These are phyloP conservation scores for Daedalea quercina DNA, from an alignment of 768 basidiomycete species.

Conservation along the genomic window DNA sequence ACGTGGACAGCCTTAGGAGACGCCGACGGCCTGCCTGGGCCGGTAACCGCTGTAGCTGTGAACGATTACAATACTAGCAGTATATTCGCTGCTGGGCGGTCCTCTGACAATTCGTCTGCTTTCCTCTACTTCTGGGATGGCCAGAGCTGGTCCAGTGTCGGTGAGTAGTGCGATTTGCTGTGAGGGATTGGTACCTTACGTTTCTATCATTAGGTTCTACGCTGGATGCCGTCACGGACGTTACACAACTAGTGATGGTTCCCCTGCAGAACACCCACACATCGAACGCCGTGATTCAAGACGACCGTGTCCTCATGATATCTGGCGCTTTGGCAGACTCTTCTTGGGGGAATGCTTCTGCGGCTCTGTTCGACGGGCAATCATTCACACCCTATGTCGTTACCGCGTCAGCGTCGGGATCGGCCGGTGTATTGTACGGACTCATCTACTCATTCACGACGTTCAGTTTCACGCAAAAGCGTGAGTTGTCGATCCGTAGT, in stretches of 20 bases:
- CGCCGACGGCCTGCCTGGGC: slow-evolving; percentile 67
- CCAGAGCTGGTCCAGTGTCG: slow-evolving; percentile 58
- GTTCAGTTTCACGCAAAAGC: slow-evolving; percentile 66
- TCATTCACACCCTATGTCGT: slow-evolving; percentile 77
- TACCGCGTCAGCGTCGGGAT: slow-evolving; percentile 57
- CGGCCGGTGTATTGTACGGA: slow-evolving; percentile 62
- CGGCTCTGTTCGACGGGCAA: slow-evolving; percentile 84
- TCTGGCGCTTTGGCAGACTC: slow-evolving; percentile 71
- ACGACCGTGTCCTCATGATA: slow-evolving; percentile 85
- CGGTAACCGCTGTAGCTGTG: slow-evolving; percentile 82
- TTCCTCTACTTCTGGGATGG: slow-evolving; percentile 90
- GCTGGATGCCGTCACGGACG: slow-evolving; percentile 49
- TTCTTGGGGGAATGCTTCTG: slow-evolving; percentile 72
- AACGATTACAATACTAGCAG: slow-evolving; percentile 76
- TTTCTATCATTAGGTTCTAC: slow-evolving; percentile 39
- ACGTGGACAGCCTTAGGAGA: slow-evolving; percentile 71
- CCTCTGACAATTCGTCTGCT: slow-evolving; percentile 50
- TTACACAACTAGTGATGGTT: slow-evolving; percentile 86
- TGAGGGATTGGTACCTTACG: neutral
- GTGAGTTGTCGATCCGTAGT: slow-evolving; percentile 37
- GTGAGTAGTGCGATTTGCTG: slow-evolving; percentile 28
- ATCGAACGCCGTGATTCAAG: slow-evolving; percentile 64
- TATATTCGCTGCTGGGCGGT: slow-evolving; percentile 86
- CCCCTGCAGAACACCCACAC: slow-evolving; percentile 76
- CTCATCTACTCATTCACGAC: slow-evolving; percentile 78